Evolutionary conservation across 352 stramenopile genomes (phyloP), one percentile per base, ranked within the genome.

Genomic region (Phytophthora ramorum): DNA sequence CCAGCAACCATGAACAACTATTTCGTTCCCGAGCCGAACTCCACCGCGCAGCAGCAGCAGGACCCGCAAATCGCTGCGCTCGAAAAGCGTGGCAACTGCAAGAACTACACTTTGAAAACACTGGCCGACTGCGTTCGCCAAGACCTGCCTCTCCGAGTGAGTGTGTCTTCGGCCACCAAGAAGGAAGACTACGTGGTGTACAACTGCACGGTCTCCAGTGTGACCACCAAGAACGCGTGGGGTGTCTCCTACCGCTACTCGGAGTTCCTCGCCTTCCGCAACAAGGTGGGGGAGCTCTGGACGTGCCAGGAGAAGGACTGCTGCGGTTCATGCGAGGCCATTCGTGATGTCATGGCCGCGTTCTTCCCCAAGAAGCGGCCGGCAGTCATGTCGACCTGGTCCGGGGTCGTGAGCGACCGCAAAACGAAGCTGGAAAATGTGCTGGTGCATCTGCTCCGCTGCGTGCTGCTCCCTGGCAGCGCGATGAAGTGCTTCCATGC

Each of bases 401-500:
- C 72, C 1, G 65, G 70, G 38, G 53, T 56, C 30, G 64, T 85
- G 32, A 62, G 63, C 13, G 43, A 89, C 32, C 79, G 83, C 56
- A 83, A 87, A 68, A 63, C 71, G 2, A 87, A 89, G 59, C 55
- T 90, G 22, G 76, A 91, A 59, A 82, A 82, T 38, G 78, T 91
- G 37, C 67, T 91, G 24, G 63, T 85, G 9, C 64, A 91, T 58
- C 68, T 91, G 38, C 67, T 91, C 35, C 83, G 80, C 13, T 89
- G 76, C 59, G 75, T 86, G 32, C 63, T 91, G 38, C 71, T 89
- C 19, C 79, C 81, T 28, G 83, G 83, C 8, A 90, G 78, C 41
- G 79, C 83, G n/a, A 92, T 92, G 83, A 90, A 84, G 69, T 92
- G 83, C 26, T 66, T 77, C 22, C 59, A 71, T 20, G 79, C 83